These are phyloP conservation scores for Colletotrichum lindemuthianum DNA, from an alignment of 2,329 filamentous ascomycete species.

Conservation along the genomic window DNA sequence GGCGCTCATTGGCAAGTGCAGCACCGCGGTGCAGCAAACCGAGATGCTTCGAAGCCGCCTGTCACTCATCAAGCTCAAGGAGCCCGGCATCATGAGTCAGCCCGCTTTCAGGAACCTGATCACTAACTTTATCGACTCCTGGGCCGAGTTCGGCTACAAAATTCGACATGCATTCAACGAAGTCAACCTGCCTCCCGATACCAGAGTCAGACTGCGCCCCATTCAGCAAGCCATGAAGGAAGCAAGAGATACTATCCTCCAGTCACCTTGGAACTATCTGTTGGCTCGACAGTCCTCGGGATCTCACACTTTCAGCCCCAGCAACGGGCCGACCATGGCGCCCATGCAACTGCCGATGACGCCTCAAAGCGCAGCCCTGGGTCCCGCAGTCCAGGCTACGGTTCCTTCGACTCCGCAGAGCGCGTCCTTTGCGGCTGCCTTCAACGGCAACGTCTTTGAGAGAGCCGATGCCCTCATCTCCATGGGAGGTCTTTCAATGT, in stretches of 20 bases:
- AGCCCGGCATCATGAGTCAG: slow-evolving; percentile 77
- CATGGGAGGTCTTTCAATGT: slow-evolving; percentile 67
- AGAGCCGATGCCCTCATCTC: slow-evolving; percentile 67
- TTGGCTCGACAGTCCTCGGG: slow-evolving; percentile 40
- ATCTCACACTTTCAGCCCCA: slow-evolving; percentile 37
- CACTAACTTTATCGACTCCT: slow-evolving; percentile 77
- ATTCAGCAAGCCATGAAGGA: slow-evolving; percentile 87
- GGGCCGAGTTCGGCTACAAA: slow-evolving; percentile 71
- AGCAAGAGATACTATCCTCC: slow-evolving; percentile 75
- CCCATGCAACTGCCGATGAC: slow-evolving; percentile 75
- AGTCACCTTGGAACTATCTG: slow-evolving; percentile 66
- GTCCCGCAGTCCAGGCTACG: slow-evolving; percentile 89
- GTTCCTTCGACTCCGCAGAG: slow-evolving; percentile 77
- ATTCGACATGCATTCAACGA: slow-evolving; percentile 65
- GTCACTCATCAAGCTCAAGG: slow-evolving; percentile 84
- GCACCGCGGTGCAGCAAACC: slow-evolving; percentile 76
- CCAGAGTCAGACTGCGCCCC: slow-evolving; percentile 78
- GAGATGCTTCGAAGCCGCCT: slow-evolving; percentile 78
- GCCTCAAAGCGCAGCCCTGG: slow-evolving; percentile 87
- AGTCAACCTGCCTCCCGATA: slow-evolving; percentile 69
- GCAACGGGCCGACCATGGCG: slow-evolving; percentile 43
- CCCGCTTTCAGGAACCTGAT: slow-evolving; percentile 74
- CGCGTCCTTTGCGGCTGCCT: slow-evolving; percentile 64
- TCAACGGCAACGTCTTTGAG: slow-evolving; percentile 69
- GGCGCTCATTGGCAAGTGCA: slow-evolving; percentile 76